Base-by-base conservation (phyloP, 176 grass and related monocot species). In the Carex pumila region DNA sequence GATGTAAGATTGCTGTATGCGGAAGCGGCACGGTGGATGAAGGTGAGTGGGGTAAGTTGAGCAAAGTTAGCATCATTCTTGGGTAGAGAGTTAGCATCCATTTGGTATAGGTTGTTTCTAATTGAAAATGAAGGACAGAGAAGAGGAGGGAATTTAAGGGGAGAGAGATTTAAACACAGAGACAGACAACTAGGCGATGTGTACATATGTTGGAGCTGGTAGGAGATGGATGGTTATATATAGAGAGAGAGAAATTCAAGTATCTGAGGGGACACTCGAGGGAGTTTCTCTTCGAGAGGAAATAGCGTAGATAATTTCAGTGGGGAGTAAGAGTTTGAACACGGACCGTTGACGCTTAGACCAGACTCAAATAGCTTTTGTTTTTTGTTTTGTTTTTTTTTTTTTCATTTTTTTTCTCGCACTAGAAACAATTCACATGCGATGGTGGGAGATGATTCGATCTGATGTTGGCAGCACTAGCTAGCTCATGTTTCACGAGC, bases 1-100 rank as follows among this genome's bases (percentile, higher is more conserved):
- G 90, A 92, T 66, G 81, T 79, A 7, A 80, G 90, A 56, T 92
- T 81, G 56, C 73, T 75, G 45, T 92, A 92, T 2, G 87, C 88
- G 18, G 29, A n/a, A 13, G 88, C 90, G 11, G 90, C 90, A 15
- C 88, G 73, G 0, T 54, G 32, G 32, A 92, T 75, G 85, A 92
- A 92, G 77, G 85, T 86, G 83, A 92, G 50, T 49, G 90, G 90
- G 54, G 82, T 92, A 2, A 92, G 64, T 1, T 66, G 76, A 12
- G 64, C 79, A 31, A 83, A 85, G 85, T 92, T 92, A 32, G 83
- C 90, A 14, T 85, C 76, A 21, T 76, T 81, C 55, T 80, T 92
- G 0, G 71, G 82, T 39, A 90, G 17, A 15, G 49, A 77, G 5
- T 77, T 55, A 22, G 52, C 29, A 36, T 92, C 90, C 90, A 92